These are phyloP conservation scores for Aechmea fasciata DNA, from an alignment of 176 grass and related monocot genomes.

Conservation along the genomic window DNA sequence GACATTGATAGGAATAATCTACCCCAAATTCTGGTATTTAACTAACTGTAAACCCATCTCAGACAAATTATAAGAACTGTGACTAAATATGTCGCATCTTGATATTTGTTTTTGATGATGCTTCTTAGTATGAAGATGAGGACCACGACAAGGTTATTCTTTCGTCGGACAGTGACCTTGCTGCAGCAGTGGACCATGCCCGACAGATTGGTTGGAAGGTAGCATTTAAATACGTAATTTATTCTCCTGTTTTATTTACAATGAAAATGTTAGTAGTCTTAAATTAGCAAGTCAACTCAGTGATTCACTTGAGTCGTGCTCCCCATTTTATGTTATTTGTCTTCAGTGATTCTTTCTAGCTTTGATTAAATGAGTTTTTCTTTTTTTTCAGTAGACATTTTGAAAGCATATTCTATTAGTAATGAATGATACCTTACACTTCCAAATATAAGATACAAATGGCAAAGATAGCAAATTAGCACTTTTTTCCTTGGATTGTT, in stretches of 20 bases:
- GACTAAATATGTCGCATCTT: not conserved
- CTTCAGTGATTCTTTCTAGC: not conserved
- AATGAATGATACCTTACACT: no score
- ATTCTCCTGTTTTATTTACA: not conserved
- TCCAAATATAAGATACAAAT: no score
- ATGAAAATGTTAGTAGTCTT: no score
- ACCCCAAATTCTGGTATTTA: constrained; percentile 86
- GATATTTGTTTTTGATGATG: not conserved
- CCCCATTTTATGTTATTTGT: not conserved
- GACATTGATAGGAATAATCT: constrained; percentile 82
- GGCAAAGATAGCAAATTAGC: no score
- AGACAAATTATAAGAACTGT: not conserved
- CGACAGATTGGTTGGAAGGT: constrained; percentile 96
- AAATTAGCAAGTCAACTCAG: not conserved
- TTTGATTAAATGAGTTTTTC: not conserved
- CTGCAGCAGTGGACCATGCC: constrained; percentile 79
- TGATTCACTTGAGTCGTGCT: not conserved
- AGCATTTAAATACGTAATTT: not conserved
- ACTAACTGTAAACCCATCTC: not conserved
- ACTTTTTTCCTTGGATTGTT: no score
- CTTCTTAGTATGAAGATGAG: constrained; percentile 73
- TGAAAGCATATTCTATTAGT: not conserved
- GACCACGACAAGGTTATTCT: constrained; percentile 93
- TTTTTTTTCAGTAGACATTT: not conserved
- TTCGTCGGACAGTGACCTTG: constrained; percentile 68